Base-by-base conservation (phyloP, 2,329 filamentous ascomycete species). In the Orbilia oligospora region DNA sequence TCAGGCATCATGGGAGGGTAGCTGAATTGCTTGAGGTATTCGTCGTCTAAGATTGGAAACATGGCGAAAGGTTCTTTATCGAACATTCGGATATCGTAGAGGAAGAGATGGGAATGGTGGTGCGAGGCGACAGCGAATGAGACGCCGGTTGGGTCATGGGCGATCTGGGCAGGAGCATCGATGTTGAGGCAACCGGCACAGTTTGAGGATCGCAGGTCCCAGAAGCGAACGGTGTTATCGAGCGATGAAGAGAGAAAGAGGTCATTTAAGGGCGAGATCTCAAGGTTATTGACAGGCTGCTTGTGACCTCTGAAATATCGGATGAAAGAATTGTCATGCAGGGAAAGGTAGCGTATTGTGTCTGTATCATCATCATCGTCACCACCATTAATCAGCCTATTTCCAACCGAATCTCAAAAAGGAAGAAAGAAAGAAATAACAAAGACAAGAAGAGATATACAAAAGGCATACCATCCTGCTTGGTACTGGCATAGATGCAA, bases 251-350 rank as follows among this genome's bases (percentile, higher is more conserved):
- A 97, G 73, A 99, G 90, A 86, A 99, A 98, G 81, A 92, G 91
- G 84, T 99, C 96, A 82, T 89, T 90, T 58, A 93, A 92, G 0
- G 96, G 96, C 80, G 94, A 95, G 80, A 98, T 88, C 0, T 92
- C 87, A 30, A 99, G 88, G 78, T 89, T 92, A 18, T 95, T 98
- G 41, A 99, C 96, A 70, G 91, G 88, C 76, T 89, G 91, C 49
- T 92, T 92, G 84, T 99, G 96, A 63, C 95, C 96, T 79, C 93
- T 91, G 84, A 98, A 99, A 85, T 99, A 99, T 80, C 96, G 92
- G 80, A 98, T 92, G 84, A 97, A 99, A 76, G 91, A 92, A 86
- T 98, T 97, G 84, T 98, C 96, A 85, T 99, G 96, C 12, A 91
- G 97, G 71, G 90, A 97, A 80, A 94, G 91, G 85, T 92, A 97